Evolutionary conservation across 2,329 filamentous ascomycete genomes (phyloP), one percentile per base, ranked within the genome.

Genomic region (Cladosporium sp.): DNA sequence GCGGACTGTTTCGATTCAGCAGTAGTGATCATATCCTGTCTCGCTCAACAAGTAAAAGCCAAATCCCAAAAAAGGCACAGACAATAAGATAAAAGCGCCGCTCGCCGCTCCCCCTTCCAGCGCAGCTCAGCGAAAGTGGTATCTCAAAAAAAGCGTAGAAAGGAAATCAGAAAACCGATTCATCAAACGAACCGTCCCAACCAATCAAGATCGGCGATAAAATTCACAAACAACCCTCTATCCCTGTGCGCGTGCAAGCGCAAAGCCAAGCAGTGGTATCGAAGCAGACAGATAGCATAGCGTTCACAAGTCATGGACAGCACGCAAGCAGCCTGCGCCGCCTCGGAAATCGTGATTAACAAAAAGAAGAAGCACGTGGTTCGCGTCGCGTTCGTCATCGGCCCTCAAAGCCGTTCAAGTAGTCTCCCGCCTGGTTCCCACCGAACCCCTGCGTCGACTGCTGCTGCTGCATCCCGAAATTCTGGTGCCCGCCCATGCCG

Each of bases 361-460:
- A 11, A 42, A 22, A 42, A 28, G 8, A 42, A 19, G 14, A 41
- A n/a, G 14, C 38, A 18, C 38, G 16, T 41, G n/a, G 14, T 42
- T 42, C 18, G 18, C 38, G 9, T 46, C 44, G 38, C 32, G 11
- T 13, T 50, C 49, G 43, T 52, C 43, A 67, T 49, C 65, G 62
- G 35, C 66, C 66, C 48, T 68, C 66, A 52, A 67, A 68, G 55
- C 66, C 64, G 42, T 60, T 63, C 45, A 66, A 37, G 52, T 66
- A 67, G 46, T 66, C 65, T 31, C 55, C 58, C 28, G 58, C 46
- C 33, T 58, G 54, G 40, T 57, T 58, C 14, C 57, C 49, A 44
- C 43, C 53, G 43, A 55, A 57, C 40, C 55, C 46, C 28, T 53
- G 48, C 44, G 46, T 40, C 2, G 34, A 19, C 18, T 60, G 60